phyloP scores from a whole-genome alignment of 2,329 filamentous ascomycete genomes.

The Fusarium sp. region DNA sequence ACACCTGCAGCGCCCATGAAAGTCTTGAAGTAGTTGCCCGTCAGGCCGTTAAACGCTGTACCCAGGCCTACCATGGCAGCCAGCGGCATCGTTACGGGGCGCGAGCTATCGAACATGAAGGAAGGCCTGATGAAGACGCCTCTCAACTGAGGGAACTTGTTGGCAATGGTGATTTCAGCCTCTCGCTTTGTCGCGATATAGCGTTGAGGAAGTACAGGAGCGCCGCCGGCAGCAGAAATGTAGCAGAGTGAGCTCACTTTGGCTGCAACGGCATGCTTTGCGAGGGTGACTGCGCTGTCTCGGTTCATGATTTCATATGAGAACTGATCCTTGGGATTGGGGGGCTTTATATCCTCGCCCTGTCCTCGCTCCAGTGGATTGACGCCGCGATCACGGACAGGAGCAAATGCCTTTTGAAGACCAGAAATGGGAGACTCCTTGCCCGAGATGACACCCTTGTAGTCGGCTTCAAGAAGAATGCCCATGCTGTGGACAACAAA shows the following conservation, averaged over 20 bases:
- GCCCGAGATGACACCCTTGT: constrained; percentile 92
- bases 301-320: constrained; percentile 99
- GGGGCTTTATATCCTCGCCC: constrained; percentile 74
- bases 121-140: constrained; percentile 87
- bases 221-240: constrained; percentile 89
- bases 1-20: constrained; percentile 87
- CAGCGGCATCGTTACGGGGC: constrained; percentile 87
- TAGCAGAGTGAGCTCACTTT: constrained; percentile 83
- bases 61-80: constrained; percentile 84
- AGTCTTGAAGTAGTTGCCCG: constrained; percentile 81
- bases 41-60: constrained; percentile 81
- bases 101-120: constrained; percentile 90
- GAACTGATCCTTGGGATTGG: constrained; percentile 81
- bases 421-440: constrained; percentile 86
- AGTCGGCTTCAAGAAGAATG: constrained; percentile 96
- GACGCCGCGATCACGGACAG: constrained; percentile 73
- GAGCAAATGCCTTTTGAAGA: constrained; percentile 83
- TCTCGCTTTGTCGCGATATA: constrained; percentile 95
- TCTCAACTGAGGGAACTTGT: constrained; percentile 81
- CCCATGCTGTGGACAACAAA: constrained; percentile 96
- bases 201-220: constrained; percentile 85
- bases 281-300: constrained; percentile 87
- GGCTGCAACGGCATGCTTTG: constrained; percentile 79
- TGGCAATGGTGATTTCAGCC: constrained; percentile 83
- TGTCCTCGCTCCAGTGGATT: constrained; percentile 78